Evolutionary conservation across 2,329 filamentous ascomycete genomes (phyloP).

Genomic region (Pseudocercospora macadamiae): DNA sequence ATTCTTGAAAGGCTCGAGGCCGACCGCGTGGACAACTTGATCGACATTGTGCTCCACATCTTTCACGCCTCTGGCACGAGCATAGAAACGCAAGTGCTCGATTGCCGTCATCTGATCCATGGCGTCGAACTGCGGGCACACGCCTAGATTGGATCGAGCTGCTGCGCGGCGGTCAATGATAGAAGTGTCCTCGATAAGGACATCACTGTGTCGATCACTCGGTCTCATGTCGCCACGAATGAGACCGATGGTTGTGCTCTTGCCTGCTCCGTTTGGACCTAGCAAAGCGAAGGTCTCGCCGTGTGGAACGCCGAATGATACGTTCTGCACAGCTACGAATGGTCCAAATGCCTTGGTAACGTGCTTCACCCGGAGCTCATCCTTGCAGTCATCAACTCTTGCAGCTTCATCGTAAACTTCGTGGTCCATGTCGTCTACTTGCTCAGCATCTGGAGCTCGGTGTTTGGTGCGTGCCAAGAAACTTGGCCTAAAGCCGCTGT

Average conservation of each 20-base stretch:
- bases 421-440: slow-evolving; percentile 48
- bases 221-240: slow-evolving; percentile 87
- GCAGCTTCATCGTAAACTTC: slow-evolving; percentile 68
- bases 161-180: slow-evolving; percentile 72
- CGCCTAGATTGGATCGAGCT: slow-evolving; percentile 79
- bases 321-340: slow-evolving; percentile 81
- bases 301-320: slow-evolving; percentile 74
- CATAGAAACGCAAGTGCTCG: slow-evolving; percentile 88
- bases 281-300: slow-evolving; percentile 87
- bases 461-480: slow-evolving; percentile 56
- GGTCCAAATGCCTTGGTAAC: slow-evolving; percentile 78
- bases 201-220: slow-evolving; percentile 70
- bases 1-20: slow-evolving; percentile 68
- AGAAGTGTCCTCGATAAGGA: slow-evolving; percentile 77
- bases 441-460: slow-evolving; percentile 46
- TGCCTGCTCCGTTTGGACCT: slow-evolving; percentile 89
- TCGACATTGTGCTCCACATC: slow-evolving; percentile 77
- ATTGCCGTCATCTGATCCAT: slow-evolving; percentile 88
- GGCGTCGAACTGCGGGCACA: slow-evolving; percentile 77
- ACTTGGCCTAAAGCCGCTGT: slow-evolving; percentile 68
- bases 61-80: slow-evolving; percentile 75
- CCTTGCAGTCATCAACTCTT: slow-evolving; percentile 62
- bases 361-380: slow-evolving; percentile 78
- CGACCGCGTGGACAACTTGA: slow-evolving; percentile 79
- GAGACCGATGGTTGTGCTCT: slow-evolving; percentile 84